Conservation (phyloP, 2,329 filamentous ascomycete species). For the Thielaviopsis populi region DNA sequence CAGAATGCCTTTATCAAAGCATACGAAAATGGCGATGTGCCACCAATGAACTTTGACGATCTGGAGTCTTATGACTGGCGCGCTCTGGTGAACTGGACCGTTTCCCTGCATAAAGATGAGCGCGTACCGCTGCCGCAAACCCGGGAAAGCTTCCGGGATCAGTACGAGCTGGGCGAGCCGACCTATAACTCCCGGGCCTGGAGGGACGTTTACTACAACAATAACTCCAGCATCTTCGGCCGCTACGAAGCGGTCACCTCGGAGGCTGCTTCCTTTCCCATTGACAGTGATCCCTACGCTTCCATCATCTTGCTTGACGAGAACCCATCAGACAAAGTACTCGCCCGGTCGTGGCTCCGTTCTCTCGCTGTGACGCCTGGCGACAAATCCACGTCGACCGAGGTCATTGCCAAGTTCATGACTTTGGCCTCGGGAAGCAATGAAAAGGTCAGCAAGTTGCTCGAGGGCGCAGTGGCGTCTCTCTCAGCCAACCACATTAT, state of each 20-base stretch:
- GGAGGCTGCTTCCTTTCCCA: conserved; percentile 29
- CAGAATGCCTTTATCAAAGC: conserved; percentile 50
- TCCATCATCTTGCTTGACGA: neutral
- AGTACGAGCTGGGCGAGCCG: conserved; percentile 20
- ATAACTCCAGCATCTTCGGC: conserved; percentile 39
- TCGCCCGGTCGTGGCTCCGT: conserved; percentile 45
- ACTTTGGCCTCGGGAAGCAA: conserved; percentile 31
- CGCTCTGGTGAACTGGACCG: conserved; percentile 50
- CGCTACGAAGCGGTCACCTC: conserved; percentile 41
- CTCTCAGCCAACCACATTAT: conserved; percentile 39
- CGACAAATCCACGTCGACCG: conserved; percentile 32
- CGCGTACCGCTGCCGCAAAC: conserved; percentile 12
- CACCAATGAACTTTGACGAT: conserved; percentile 47
- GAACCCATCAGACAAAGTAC: conserved; percentile 23
- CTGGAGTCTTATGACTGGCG: conserved; percentile 54
- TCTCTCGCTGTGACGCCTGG: conserved; percentile 41
- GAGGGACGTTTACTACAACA: conserved; percentile 43
- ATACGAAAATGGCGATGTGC: conserved; percentile 47
- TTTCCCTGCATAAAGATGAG: conserved; percentile 28
- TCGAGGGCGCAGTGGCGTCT: conserved; percentile 34
- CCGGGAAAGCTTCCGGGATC: conserved; percentile 1
- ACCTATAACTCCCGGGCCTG: conserved; percentile 27
- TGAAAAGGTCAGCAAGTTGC: conserved; percentile 28
- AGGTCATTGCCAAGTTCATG: conserved; percentile 37
- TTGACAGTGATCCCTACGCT: neutral